Conservation (phyloP, 208 protist genomes). For the Angomonas ambiguus region DNA sequence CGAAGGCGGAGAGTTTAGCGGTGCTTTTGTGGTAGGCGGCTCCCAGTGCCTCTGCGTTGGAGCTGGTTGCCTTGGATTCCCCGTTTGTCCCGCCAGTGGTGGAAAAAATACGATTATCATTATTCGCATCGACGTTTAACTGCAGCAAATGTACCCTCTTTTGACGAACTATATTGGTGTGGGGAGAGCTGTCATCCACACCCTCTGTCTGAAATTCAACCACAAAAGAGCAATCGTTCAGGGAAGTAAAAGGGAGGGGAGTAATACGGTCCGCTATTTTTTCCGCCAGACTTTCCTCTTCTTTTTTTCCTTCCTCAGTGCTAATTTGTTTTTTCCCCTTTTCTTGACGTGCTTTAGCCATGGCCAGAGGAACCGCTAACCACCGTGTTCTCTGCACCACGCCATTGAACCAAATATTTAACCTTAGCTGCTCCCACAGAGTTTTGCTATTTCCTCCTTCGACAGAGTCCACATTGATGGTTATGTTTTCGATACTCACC, state of each 20-base stretch:
- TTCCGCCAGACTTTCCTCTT: background rate
- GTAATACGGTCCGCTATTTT: constrained; percentile 14
- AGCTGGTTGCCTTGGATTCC: constrained; percentile 43
- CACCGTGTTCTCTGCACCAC: constrained; percentile 49
- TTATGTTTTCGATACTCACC: constrained; percentile 47
- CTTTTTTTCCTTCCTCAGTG: background rate
- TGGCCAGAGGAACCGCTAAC: constrained; percentile 33
- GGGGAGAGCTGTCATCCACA: constrained; percentile 2
- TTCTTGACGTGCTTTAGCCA: constrained; percentile 14
- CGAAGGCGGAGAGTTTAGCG: constrained; percentile 44
- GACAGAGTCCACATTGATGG: constrained; percentile 26
- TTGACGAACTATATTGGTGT: constrained; percentile 20
- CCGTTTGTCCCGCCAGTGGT: constrained; percentile 22
- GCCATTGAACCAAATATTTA: constrained; percentile 34
- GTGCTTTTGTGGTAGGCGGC: constrained; percentile 38
- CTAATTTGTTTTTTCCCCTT: constrained; percentile 4
- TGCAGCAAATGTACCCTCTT: constrained; percentile 48
- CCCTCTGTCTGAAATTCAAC: constrained; percentile 37
- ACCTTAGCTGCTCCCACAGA: constrained; percentile 55
- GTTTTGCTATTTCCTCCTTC: constrained; percentile 15
- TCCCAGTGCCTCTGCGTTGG: constrained; percentile 43
- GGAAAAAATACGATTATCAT: constrained; percentile 31
- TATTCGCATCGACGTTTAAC: constrained; percentile 45
- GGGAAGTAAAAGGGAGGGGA: constrained; percentile 26
- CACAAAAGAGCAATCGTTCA: constrained; percentile 50